Conservation (phyloP, 1,284 basidiomycete species). For the Pseudozyma thailandica region DNA sequence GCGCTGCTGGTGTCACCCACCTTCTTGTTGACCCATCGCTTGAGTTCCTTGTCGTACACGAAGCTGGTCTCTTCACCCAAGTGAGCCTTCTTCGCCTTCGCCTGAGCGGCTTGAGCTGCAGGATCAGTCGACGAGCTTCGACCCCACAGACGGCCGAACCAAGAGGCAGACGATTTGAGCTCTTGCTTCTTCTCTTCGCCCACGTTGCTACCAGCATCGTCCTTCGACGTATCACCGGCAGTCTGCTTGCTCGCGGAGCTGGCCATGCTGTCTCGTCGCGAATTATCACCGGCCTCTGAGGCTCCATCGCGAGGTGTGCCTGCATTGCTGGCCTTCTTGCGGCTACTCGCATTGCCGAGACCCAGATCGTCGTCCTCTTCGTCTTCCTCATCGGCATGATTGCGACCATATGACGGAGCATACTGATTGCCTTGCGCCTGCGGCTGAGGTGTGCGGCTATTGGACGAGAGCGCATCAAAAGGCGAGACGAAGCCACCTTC, state of each 20-base stretch:
- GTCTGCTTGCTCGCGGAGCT: constrained; percentile 11
- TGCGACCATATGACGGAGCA: constrained; percentile 20
- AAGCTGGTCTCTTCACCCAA: constrained; percentile 91
- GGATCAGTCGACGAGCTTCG: constrained; percentile 66
- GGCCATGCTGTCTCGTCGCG: constrained; percentile 20
- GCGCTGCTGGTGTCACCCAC: constrained; percentile 68
- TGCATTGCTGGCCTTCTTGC: constrained; percentile 24
- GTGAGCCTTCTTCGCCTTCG: constrained; percentile 74
- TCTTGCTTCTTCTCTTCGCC: constrained; percentile 45
- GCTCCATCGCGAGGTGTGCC: constrained; percentile 3
- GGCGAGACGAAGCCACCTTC: constrained; percentile 78
- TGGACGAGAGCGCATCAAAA: constrained; percentile 75
- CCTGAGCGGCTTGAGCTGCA: constrained; percentile 57
- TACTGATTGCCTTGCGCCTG: constrained; percentile 35
- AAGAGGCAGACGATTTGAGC: constrained; percentile 69
- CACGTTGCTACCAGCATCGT: constrained; percentile 19
- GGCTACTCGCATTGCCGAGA: constrained; percentile 77
- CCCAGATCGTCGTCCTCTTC: constrained; percentile 82
- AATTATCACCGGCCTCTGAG: constrained; percentile 18
- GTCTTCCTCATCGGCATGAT: constrained; percentile 12
- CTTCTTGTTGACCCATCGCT: constrained; percentile 96
- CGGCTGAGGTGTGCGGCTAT: constrained; percentile 38
- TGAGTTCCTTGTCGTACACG: constrained; percentile 92
- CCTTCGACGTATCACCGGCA: not conserved
- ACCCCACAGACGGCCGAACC: constrained; percentile 77